These are phyloP conservation scores for Fusarium sp. DNA, from an alignment of 2,329 filamentous ascomycete species.

Conservation along the genomic window DNA sequence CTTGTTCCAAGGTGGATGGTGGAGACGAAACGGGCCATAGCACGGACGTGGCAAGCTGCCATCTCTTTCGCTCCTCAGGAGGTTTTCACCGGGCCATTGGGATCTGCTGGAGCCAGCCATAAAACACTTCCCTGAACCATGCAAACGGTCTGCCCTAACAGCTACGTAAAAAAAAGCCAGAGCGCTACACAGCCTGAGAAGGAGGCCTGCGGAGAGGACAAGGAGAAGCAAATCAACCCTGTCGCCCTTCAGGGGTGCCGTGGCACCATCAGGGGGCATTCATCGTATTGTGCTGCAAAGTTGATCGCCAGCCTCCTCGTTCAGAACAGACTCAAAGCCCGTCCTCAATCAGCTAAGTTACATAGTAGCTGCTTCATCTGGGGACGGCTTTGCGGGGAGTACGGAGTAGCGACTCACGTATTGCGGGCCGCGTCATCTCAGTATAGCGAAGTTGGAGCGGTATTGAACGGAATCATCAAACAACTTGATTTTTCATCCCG, in stretches of 20 bases:
- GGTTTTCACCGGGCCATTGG: conserved; percentile 21
- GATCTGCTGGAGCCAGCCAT: conserved; percentile 35
- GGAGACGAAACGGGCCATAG: conserved; percentile 27
- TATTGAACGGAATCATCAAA: neutral
- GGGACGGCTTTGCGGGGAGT: neutral
- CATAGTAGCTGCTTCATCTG: neutral
- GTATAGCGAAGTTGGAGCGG: neutral
- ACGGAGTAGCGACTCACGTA: conserved; percentile 3
- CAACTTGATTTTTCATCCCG: conserved; percentile 9
- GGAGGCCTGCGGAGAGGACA: conserved; percentile 15
- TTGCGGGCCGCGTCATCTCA: neutral
- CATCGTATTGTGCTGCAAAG: conserved; percentile 17
- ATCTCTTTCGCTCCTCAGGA: conserved; percentile 13
- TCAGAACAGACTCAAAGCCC: conserved; percentile 11
- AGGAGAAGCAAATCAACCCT: conserved; percentile 19
- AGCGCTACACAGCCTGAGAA: conserved; percentile 14
- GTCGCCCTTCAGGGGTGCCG: conserved; percentile 23
- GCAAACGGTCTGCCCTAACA: conserved; percentile 26
- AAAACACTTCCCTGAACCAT: conserved; percentile 25
- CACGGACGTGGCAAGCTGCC: conserved; percentile 39
- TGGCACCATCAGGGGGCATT: conserved; percentile 34
- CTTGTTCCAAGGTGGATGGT: conserved; percentile 14
- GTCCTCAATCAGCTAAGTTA: neutral
- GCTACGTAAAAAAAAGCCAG: conserved; percentile 13
- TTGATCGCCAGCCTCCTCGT: conserved; percentile 4